These are phyloP conservation scores for Chaetomidium leptoderma DNA, from an alignment of 495 filamentous ascomycete species.

Conservation along the genomic window DNA sequence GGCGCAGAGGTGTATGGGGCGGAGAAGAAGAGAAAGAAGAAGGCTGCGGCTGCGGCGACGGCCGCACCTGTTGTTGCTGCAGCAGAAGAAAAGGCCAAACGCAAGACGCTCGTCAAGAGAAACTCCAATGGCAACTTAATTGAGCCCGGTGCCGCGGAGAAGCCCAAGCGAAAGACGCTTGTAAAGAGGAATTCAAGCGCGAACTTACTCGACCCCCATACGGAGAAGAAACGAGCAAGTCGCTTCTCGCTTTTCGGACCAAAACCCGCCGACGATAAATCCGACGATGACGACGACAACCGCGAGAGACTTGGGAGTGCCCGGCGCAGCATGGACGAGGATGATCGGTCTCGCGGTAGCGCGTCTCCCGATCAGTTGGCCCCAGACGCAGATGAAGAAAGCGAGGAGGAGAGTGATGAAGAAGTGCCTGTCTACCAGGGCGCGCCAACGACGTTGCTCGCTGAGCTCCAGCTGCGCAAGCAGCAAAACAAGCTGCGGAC, in stretches of 20 bases:
- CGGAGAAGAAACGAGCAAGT: slow-evolving; percentile 37
- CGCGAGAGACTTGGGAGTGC: not conserved
- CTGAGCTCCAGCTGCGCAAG: slow-evolving; percentile 87
- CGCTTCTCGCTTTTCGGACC: slow-evolving; percentile 33
- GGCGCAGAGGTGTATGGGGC: slow-evolving; percentile 62
- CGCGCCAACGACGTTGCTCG: slow-evolving; percentile 82
- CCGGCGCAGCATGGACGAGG: not conserved
- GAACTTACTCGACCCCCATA: slow-evolving; percentile 14
- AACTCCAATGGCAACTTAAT: slow-evolving; percentile 16
- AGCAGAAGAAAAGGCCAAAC: slow-evolving; percentile 1
- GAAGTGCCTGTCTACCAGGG: slow-evolving; percentile 52
- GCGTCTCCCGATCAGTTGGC: slow-evolving; percentile 26
- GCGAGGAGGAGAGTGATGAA: slow-evolving; percentile 31
- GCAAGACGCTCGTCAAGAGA: slow-evolving; percentile 17
- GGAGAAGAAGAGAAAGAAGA: slow-evolving; percentile 39
- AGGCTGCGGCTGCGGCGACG: not conserved
- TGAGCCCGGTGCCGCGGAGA: slow-evolving; percentile 7
- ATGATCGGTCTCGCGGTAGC: slow-evolving; percentile 1
- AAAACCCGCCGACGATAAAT: slow-evolving; percentile 14
- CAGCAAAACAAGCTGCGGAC: slow-evolving; percentile 72
- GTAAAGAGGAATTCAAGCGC: slow-evolving; percentile 23
- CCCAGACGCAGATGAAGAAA: slow-evolving; percentile 26
- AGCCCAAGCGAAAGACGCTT: slow-evolving; percentile 21
- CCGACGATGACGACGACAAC: slow-evolving; percentile 19
- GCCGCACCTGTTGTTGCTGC: not conserved